Evolutionary conservation across 164 flowering plant species (phyloP).

Genomic region (Magnolia changhungtana): DNA sequence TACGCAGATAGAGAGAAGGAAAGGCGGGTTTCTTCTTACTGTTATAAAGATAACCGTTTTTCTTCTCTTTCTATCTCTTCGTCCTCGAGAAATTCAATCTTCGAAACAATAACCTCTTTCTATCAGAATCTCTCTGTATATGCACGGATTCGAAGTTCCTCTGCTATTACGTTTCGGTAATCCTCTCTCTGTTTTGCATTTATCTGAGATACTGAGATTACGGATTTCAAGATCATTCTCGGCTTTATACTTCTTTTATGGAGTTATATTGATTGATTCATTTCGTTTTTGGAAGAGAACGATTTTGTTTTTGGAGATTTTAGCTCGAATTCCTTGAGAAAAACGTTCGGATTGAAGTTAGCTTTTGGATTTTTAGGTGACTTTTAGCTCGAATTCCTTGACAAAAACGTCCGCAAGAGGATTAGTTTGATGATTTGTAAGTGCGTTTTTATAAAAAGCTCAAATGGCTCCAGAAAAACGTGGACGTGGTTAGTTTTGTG

Average conservation of each 20-base stretch:
- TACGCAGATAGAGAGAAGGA: not conserved
- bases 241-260: not conserved
- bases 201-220: not conserved
- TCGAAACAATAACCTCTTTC: conserved; percentile 26
- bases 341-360: too few species aligned
- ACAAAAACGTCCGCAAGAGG: too few species aligned
- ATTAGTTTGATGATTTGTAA: too few species aligned
- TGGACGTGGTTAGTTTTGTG: too few species aligned
- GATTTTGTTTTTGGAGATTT: too few species aligned
- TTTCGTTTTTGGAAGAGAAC: not conserved
- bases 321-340: too few species aligned
- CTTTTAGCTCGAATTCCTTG: too few species aligned
- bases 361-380: too few species aligned
- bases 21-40: not conserved
- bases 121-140: conserved; percentile 23
- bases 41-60: not conserved
- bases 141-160: not conserved
- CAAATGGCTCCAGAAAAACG: too few species aligned
- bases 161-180: not conserved
- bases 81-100: conserved; percentile 30
- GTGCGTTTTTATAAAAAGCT: too few species aligned
- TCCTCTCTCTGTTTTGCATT: not conserved
- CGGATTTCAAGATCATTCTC: not conserved
- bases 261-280: not conserved
- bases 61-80: conserved; percentile 16